Conservation (phyloP, 176 grass and related monocot genomes). For the Phragmites australis region DNA sequence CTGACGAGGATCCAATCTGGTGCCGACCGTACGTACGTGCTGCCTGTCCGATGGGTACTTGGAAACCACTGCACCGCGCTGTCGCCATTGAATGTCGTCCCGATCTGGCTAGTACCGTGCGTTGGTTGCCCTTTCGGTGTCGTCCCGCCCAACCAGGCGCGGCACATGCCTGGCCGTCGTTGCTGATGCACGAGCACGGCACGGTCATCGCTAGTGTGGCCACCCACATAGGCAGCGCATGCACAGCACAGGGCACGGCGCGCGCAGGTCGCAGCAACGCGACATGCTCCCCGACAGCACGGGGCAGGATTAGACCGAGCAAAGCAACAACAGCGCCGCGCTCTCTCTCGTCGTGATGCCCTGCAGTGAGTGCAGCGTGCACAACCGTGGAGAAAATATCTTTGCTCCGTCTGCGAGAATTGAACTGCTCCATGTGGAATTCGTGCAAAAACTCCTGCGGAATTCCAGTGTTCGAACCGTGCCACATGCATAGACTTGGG, state of each 20-base stretch:
- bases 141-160: constrained; percentile 17
- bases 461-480: no score
- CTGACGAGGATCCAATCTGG: neutral
- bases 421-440: no score
- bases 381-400: neutral
- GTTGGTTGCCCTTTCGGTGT: constrained; percentile 32
- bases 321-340: neutral
- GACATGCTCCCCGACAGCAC: neutral
- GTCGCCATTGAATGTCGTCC: constrained; percentile 12
- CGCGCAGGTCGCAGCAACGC: neutral
- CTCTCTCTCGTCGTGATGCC: constrained; percentile 18
- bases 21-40: neutral
- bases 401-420: neutral
- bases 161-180: constrained; percentile 8
- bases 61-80: constrained; percentile 3
- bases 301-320: neutral
- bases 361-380: no score
- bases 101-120: neutral
- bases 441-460: no score
- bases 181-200: neutral
- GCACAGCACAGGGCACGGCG: neutral
- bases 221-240: neutral
- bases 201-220: no score
- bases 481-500: no score
- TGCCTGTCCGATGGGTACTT: constrained; percentile 21